phyloP scores from a whole-genome alignment of 192 early-diverging fungal genomes.

The Lunasporangiospora selenospora region DNA sequence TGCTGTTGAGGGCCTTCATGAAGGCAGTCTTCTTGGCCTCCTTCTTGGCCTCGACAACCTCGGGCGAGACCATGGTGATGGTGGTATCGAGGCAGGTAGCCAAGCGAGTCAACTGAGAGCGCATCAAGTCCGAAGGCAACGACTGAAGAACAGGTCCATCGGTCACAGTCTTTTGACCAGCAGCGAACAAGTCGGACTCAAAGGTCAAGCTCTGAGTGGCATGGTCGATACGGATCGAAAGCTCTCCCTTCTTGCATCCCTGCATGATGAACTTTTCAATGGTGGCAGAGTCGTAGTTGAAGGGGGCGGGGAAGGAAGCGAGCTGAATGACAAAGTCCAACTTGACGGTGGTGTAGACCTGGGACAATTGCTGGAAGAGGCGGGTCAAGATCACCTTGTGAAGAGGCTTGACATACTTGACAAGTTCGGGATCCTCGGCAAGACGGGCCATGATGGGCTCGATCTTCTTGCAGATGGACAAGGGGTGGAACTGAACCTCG shows the following conservation, averaged over 20 bases:
- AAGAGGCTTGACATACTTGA: slow-evolving; percentile 92
- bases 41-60: slow-evolving; percentile 67
- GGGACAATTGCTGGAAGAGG: slow-evolving; percentile 96
- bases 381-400: slow-evolving; percentile 98
- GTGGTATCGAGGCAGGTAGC: slow-evolving; percentile 87
- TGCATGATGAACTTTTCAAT: slow-evolving; percentile 99
- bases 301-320: slow-evolving; percentile 86
- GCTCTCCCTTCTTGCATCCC: slow-evolving; percentile 95
- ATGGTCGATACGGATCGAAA: slow-evolving; percentile 96
- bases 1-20: slow-evolving; percentile 70
- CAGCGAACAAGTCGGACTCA: slow-evolving; percentile 88
- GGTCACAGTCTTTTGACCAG: slow-evolving; percentile 76
- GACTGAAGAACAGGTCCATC: slow-evolving; percentile 86
- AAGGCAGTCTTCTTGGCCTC: slow-evolving; percentile 72
- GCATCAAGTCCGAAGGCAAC: slow-evolving; percentile 90
- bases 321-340: slow-evolving; percentile 92
- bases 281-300: slow-evolving; percentile 81
- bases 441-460: slow-evolving; percentile 84
- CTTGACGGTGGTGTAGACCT: slow-evolving; percentile 98
- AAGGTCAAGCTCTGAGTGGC: slow-evolving; percentile 88
- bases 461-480: slow-evolving; percentile 98
- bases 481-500: slow-evolving; percentile 99
- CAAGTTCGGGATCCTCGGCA: slow-evolving; percentile 74
- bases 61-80: slow-evolving; percentile 85
- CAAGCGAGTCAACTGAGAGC: slow-evolving; percentile 87